phyloP scores from a whole-genome alignment of 179 eudicot genomes.

The Drosera spatulata region DNA sequence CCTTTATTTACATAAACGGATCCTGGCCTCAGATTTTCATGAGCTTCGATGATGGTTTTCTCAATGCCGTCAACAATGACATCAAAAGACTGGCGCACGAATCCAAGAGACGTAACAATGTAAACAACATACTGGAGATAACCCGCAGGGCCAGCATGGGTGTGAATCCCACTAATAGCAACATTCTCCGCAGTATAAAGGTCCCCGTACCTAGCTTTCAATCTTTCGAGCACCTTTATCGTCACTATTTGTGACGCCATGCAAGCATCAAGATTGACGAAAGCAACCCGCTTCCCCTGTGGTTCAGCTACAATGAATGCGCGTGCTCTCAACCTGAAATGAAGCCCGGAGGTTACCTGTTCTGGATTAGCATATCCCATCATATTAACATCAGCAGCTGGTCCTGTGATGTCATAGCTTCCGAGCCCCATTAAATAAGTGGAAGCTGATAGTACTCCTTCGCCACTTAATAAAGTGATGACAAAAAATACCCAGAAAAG shows the following conservation, averaged over 20 bases:
- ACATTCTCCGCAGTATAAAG: slow-evolving; percentile 85
- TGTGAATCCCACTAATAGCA: slow-evolving; percentile 96
- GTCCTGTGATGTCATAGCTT: slow-evolving; percentile 97
- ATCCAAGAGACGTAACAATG: slow-evolving; percentile 91
- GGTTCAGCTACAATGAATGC: slow-evolving; percentile 88
- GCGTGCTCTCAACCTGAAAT: slow-evolving; percentile 87
- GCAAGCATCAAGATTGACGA: slow-evolving; percentile 97
- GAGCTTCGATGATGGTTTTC: slow-evolving; percentile 38
- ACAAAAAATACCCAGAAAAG: slow-evolving; percentile 11
- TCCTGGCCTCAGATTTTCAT: too few species aligned
- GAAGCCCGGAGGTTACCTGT: slow-evolving; percentile 79
- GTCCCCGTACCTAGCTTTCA: slow-evolving; percentile 91
- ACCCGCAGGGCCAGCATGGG: slow-evolving; percentile 99
- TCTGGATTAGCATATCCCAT: slow-evolving; percentile 92
- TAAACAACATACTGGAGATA: slow-evolving; percentile 93
- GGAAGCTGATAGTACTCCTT: slow-evolving; percentile 35
- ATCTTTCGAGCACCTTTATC: slow-evolving; percentile 79
- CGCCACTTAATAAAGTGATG: slow-evolving; percentile 19
- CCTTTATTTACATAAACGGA: slow-evolving; percentile 3
- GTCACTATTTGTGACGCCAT: slow-evolving; percentile 95
- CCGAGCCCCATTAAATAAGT: slow-evolving; percentile 84
- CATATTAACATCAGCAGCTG: slow-evolving; percentile 98
- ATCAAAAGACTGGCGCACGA: slow-evolving; percentile 92
- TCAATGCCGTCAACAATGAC: slow-evolving; percentile 92
- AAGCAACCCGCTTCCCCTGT: slow-evolving; percentile 50